Base-by-base conservation (phyloP, 78 protist genomes). In the Emiliania huxleyi region DNA sequence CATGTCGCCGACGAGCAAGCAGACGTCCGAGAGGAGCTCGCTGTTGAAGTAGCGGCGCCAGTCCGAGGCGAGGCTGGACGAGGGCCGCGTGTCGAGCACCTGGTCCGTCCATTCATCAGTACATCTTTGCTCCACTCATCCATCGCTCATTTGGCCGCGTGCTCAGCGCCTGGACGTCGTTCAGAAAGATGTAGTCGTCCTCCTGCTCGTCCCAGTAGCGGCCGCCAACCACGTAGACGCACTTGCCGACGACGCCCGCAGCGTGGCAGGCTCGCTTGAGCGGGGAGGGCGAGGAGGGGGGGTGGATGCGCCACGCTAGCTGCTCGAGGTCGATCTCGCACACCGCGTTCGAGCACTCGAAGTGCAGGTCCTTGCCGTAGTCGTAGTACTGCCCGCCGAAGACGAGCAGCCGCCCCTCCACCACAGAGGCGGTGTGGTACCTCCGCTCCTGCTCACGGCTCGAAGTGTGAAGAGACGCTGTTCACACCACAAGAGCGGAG, bases 301-400 rank as follows among this genome's bases (percentile, higher is more conserved):
- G 33, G 18, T 12, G 26, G 22, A 21, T 37, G 19, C 6, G n/a
- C 83, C 83, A 73, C 43, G 83, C 15, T 11, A 73, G 25, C 25
- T 15, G 0, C 1, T 73, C 83, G 29, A 37, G 15, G 43, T 73
- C 83, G 44, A 73, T 0, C 22, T 11, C 1, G 45, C 45, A 15
- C 29, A 73, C 40, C 22, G 37, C 23, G 83, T 73, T 73, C 18
- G 15, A 19, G 43, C 83, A 73, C 83, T 73, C 83, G 19, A 73
- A 73, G 43, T 73, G 83, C 25, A 73, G 43, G 43, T 73, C 83
- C 23, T 40, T 43, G 6, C 4, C 37, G 1, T 40, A 15, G 44
- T 73, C 43, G 43, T 73, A 73, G 43, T 73, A 73, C 83, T 73
- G 83, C 22, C 83, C 83, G 83, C 83, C 83, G 23, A 73, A 73